Evolutionary conservation across 2,329 filamentous ascomycete genomes (phyloP).

Genomic region (Phyllosticta citriasiana): DNA sequence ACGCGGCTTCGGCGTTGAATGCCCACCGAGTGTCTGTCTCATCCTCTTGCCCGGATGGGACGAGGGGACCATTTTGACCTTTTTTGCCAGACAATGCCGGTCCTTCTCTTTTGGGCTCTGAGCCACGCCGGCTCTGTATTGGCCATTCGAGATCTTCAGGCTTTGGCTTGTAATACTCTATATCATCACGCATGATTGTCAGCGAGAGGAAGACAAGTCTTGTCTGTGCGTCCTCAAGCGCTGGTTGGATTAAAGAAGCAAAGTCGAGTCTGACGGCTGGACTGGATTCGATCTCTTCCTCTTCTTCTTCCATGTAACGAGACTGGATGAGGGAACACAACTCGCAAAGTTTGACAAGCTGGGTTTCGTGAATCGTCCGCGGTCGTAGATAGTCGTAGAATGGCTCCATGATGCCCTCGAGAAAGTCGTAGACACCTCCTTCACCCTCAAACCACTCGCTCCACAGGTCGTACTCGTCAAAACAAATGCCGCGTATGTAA

Average conservation of each 20-base stretch:
- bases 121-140: slow-evolving; percentile 37
- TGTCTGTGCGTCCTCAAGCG: slow-evolving; percentile 57
- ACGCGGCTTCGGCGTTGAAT: slow-evolving; percentile 46
- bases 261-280: slow-evolving; percentile 51
- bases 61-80: slow-evolving; percentile 28
- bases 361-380: slow-evolving; percentile 55
- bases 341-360: slow-evolving; percentile 56
- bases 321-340: slow-evolving; percentile 57
- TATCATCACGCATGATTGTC: slow-evolving; percentile 53
- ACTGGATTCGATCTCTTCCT: slow-evolving; percentile 40
- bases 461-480: slow-evolving; percentile 60
- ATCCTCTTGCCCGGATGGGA: slow-evolving; percentile 37
- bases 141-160: slow-evolving; percentile 58
- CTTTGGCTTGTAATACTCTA: slow-evolving; percentile 55
- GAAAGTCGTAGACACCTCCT: slow-evolving; percentile 53
- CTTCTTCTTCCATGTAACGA: slow-evolving; percentile 49
- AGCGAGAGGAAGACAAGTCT: slow-evolving; percentile 56
- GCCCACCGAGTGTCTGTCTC: slow-evolving; percentile 41
- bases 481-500: slow-evolving; percentile 54
- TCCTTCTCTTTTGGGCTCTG: slow-evolving; percentile 30
- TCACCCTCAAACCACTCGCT: slow-evolving; percentile 56
- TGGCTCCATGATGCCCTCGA: slow-evolving; percentile 58
- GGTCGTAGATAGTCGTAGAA: slow-evolving; percentile 57
- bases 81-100: slow-evolving; percentile 46
- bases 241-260: slow-evolving; percentile 50